Base-by-base conservation (phyloP, 352 stramenopile species). In the Phytophthora macrochlamydospora region DNA sequence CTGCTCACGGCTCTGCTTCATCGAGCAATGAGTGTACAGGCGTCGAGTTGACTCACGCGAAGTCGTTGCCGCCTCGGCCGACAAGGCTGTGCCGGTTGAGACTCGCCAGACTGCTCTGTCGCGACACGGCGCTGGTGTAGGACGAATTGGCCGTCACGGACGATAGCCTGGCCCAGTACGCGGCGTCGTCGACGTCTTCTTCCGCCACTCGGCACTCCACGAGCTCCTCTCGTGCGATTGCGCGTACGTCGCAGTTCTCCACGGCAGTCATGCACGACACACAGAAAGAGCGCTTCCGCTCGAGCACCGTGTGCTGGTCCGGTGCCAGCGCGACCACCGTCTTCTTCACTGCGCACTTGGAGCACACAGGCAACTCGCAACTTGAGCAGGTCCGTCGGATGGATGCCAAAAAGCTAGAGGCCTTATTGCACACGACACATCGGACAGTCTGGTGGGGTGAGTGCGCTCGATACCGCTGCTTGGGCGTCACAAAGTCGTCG, bases 301-400 rank as follows among this genome's bases (percentile, higher is more conserved):
- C 59, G 14, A 81, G 61, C 6, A 81, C 59, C 1, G 70, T 72
- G 55, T 72, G 53, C 33, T 75, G 66, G 33, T 81, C 73, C 2
- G 70, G 73, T 0, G 73, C 73, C 14, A 81, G 63, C 32, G 69
- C 62, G 11, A 76, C 67, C n/a, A 82, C 63, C 4, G 60, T 56
- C 62, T 77, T 70, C 40, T 75, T 79, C 37, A 75, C 58, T 18
- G 56, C 71, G 30, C 74, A 82, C 52, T 73, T 77, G 5, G 73
- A 75, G 42, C 75, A 83, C 8, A 83, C 56, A 24, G 55, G 62
- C 7, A 67, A 58, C 3, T 72, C 56, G 33, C 75, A 83, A 38
- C 70, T 75, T 43, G 67, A 71, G 51, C 73, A 78, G 3, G 58
- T 69, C 11, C 48, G 48, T 46, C 67, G 73, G 53, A 75, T 75